Base-by-base conservation (phyloP, 2,329 filamentous ascomycete genomes). In the Chalara sp. region DNA sequence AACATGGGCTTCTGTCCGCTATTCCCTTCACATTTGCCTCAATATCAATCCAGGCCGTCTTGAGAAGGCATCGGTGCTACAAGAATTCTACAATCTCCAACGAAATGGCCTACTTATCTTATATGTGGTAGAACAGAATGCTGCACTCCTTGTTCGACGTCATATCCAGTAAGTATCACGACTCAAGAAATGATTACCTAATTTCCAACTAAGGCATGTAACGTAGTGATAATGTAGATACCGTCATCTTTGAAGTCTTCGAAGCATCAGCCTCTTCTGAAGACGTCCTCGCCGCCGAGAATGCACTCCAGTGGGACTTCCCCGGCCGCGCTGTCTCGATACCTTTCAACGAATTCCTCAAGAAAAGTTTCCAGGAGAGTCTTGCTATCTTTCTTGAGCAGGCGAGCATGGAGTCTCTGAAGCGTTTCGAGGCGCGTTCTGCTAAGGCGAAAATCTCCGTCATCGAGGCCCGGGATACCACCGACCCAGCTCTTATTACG, bases 241-340 rank as follows among this genome's bases (percentile, higher is more conserved):
- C 55, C 57, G 55, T 75, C 57, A 13, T 80, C 50, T 76, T 84
- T 44, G 83, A 87, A 61, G 71, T 71, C 0, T 86, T 86, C 50
- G 82, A 87, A 60, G 70, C 76, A 0, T 82, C 81, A 0, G 69
- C 83, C 0, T 60, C 61, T 0, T 77, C 76, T 1, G 69, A 78
- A 42, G 65, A 72, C 11, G 76, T 83, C 1, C 67, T 84, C 2
- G 70, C 72, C 0, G 65, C 77, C 0, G 64, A 76, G 21, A 71
- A 70, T 30, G 74, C 80, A 1, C 63, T 87, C 0, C 59, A 69
- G 50, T 82, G 81, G 73, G 70, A 76, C 13, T 87, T 87, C 54
- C 83, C 83, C 0, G 79, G 76, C 0, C 66, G 64, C 12, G 72
- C 76, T 0, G 75, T 78, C 0, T 67, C 70, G 0, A 59, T 84